Evolutionary conservation across 2,329 filamentous ascomycete genomes (phyloP), one percentile per base, ranked within the genome.

Genomic region (Metarhizium robertsii): DNA sequence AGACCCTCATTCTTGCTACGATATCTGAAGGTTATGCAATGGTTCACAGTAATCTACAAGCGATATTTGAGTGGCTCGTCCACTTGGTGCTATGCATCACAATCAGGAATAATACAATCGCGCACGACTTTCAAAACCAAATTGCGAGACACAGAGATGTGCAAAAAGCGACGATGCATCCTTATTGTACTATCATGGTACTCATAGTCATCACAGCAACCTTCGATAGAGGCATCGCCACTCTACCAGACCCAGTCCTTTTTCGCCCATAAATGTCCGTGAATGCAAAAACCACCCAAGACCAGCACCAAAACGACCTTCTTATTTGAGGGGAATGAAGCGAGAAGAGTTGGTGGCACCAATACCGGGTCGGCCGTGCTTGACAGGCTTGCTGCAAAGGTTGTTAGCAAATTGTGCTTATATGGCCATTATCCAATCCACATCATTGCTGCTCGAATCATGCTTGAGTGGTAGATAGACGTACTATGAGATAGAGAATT

Each of bases 251-350:
- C 76, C 76, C 76, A 74, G 72, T 74, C 73, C 75, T 77, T 74
- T 79, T 80, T 80, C 77, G 77, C 78, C 78, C 70, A 58, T 72
- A 75, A 75, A 69, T 71, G 68, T 76, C 77, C 78, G 73, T 79
- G 75, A 79, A 80, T 80, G 77, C 77, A 79, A 73, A 73, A 75
- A 77, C 74, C 75, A 74, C 75, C 73, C 60, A 70, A 71, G 70
- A 73, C 73, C 71, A 69, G 46, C 55, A 58, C 53, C 56, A 51
- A 46, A 55, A 58, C 70, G 72, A 69, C 71, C 79, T 83, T 94
- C 80, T 85, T 96, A 97, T 85, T 99, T 99, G 78, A 99, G 88
- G 78, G 94, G 94, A 84, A 99, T 99, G 88, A 99, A 99, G 87
- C 94, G 91, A 79, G 94, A 99, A 83, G 92, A 97, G 89, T 99